Evolutionary conservation across 208 protist species (phyloP), one percentile per base, ranked within the genome.

Genomic region (Crithidia sp.): DNA sequence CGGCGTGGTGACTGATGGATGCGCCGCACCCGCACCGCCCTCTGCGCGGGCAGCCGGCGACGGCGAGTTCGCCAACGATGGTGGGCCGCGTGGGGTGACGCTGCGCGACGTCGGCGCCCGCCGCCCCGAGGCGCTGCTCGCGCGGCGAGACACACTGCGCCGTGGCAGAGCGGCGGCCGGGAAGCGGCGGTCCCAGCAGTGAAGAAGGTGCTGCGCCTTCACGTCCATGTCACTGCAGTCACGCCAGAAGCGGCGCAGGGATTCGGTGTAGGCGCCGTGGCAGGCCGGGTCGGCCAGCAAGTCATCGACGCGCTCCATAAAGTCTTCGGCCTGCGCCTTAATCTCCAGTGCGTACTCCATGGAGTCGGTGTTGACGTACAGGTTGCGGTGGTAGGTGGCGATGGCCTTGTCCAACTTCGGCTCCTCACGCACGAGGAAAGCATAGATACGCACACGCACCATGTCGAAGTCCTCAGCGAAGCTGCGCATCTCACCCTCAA

Each of bases 381-480:
- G 66, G 60, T 85, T 91, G 28, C 81, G 76, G 57, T 71, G 63
- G 63, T 82, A 82, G 8, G 61, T 67, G 12, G 73, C 79, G 41
- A 90, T 64, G 36, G 61, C 59, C 10, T 13, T 39, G 52, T 89
- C 79, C 40, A 95, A 60, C 60, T 73, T 77, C 41, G 87, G 69
- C 47, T 91, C 83, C 67, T 85, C 86, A 36, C 76, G 78, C 39
- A 87, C 65, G 13, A 90, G 70, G 52, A 90, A 95, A 39, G 83
- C 76, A 69, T 92, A 90, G 58, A 95, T 82, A 47, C 90, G 90
- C 7, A 90, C 62, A 17, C 87, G 83, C 67, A 93, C 76, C 37
- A 71, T 44, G 61, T 92, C 86, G 59, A 85, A 91, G 57, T 78
- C 61, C 4, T 84, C 77, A 6, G n/a, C 28, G 43, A 82, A 74